A percentile compares a stretch with the other conserved stretches of the same genome.
phyloP scores from a whole-genome alignment of 2,329 filamentous ascomycete genomes.

The Fusarium graminum region DNA sequence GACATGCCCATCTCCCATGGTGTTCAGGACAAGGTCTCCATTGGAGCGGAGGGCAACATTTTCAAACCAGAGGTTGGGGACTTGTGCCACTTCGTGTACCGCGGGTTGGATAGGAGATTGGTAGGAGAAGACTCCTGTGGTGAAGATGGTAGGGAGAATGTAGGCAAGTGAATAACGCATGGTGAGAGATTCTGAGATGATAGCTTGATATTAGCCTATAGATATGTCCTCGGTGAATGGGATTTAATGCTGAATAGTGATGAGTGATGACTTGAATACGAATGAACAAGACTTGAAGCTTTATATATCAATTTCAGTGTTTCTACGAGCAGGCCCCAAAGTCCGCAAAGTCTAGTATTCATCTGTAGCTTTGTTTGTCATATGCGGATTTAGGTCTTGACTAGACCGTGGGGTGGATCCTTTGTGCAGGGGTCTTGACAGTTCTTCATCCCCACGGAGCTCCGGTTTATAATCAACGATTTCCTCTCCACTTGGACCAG shows the following conservation, averaged over 20 bases:
- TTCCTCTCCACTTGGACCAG: background rate
- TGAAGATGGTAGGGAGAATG: background rate
- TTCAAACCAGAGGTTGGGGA: slow-evolving; percentile 14
- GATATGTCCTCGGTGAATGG: no score
- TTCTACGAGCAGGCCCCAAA: no score
- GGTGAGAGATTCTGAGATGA: background rate
- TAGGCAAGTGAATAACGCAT: background rate
- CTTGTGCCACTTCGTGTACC: background rate
- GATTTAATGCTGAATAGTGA: no score
- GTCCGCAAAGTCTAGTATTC: no score
- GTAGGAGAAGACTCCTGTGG: background rate
- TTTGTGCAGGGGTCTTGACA: background rate
- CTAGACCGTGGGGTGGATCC: background rate
- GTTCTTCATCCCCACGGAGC: background rate
- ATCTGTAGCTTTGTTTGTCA: no score
- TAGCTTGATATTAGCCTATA: no score
- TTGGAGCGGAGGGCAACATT: slow-evolving; percentile 12
- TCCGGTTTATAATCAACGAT: background rate
- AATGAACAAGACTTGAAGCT: no score
- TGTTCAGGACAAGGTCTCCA: slow-evolving; percentile 19
- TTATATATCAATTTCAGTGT: no score
- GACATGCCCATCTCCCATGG: background rate
- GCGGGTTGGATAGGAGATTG: background rate
- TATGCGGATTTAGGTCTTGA: no score
- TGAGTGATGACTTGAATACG: no score